Evolutionary conservation across 805 yeast species (phyloP).

Genomic region (Pichia deserticola): DNA sequence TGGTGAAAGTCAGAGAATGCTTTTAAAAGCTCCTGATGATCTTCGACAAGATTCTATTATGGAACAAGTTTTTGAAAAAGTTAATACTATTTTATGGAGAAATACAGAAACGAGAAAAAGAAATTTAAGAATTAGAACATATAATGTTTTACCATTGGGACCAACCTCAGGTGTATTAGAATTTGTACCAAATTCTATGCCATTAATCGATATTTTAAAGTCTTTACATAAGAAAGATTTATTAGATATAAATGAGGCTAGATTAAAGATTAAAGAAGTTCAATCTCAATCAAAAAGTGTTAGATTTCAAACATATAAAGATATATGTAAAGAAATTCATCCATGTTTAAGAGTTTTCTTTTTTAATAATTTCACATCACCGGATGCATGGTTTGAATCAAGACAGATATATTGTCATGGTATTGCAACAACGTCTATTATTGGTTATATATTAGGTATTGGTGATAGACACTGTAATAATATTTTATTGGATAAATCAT

Average conservation of each 20-base stretch:
- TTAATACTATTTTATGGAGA: slow-evolving; percentile 53
- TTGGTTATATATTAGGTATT: slow-evolving; percentile 81
- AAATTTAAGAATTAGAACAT: slow-evolving; percentile 65
- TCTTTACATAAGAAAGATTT: slow-evolving; percentile 55
- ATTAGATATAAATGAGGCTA: slow-evolving; percentile 47
- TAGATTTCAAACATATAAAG: slow-evolving; percentile 38
- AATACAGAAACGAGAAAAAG: slow-evolving; percentile 52
- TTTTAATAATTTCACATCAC: slow-evolving; percentile 53
- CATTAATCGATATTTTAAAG: slow-evolving; percentile 60
- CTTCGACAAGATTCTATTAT: slow-evolving; percentile 92
- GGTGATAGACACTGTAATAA: slow-evolving; percentile 96
- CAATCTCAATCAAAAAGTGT: slow-evolving; percentile 40
- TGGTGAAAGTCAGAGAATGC: slow-evolving; percentile 51
- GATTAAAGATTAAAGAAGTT: slow-evolving; percentile 52
- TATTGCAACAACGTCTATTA: slow-evolving; percentile 75
- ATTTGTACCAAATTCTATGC: slow-evolving; percentile 70
- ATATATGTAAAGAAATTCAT: slow-evolving; percentile 41
- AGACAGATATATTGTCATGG: slow-evolving; percentile 65
- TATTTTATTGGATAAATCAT: slow-evolving; percentile 65
- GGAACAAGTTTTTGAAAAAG: slow-evolving; percentile 94
- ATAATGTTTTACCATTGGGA: slow-evolving; percentile 85
- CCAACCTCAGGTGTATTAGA: slow-evolving; percentile 84
- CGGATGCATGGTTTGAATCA: slow-evolving; percentile 68
- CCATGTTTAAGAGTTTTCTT: slow-evolving; percentile 74
- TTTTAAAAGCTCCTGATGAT: slow-evolving; percentile 86